Evolutionary conservation across 345 rosid species (phyloP), one percentile per base, ranked within the genome.

Genomic region (Acer saccharum): DNA sequence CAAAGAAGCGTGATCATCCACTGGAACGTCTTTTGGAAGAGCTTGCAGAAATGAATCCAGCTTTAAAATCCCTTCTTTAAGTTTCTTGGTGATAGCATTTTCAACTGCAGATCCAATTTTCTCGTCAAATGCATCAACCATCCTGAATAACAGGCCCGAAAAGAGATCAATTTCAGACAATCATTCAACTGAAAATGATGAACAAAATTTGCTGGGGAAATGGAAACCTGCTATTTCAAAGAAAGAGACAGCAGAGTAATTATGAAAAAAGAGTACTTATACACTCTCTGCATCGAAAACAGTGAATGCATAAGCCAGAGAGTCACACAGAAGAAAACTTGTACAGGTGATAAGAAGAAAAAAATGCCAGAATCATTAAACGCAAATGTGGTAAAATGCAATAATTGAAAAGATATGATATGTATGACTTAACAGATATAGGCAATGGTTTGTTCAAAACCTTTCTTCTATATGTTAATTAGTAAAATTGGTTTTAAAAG

Each of bases 21-120:
- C 93, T 2, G 92, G 93, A 76, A 96, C 88, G 82, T 91, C 97
- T 81, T 92, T 93, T 17, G 99, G 99, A 84, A 96, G 93, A 79
- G 83, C 72, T 74, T 89, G 92, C 62, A 96, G 83, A 80, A 90
- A 85, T 7, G 91, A 86, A 84, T 93, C 96, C 76, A 96, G 97
- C 72, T 91, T 88, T 74, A 86, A 77, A 69, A 91, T 89, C 78
- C 94, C 97, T 78, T 96, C 93, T 75, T 71, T 77, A 17, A 96
- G 95, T 76, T 92, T 89, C 79, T 86, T 87, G 60, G 92, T 58
- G 70, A 96, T 91, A 5, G 98, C 89, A 77, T 76, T 90, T 87
- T 96, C 98, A 60, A 96, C 98, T 72, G 94, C 93, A 66, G 97
- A 81, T 29, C 86, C 87, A 64, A 93, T 93, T 67, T 89, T 90